These are phyloP conservation scores for Solanum pinnatisectum DNA, from an alignment of 257 asterid genomes.

Conservation along the genomic window DNA sequence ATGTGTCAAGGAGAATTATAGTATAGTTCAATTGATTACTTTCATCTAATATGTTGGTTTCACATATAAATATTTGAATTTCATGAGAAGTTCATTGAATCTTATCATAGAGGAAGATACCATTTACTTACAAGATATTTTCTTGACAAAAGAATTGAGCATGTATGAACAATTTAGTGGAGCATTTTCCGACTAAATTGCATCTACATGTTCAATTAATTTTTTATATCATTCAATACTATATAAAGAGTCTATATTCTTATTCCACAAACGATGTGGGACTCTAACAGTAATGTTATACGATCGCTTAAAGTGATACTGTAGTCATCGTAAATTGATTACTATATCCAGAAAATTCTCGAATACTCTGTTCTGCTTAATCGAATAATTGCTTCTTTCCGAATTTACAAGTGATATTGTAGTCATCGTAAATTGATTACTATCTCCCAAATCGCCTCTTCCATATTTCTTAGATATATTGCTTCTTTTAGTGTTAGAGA, in stretches of 20 bases:
- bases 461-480: not conserved
- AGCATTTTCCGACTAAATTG: not conserved
- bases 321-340: not conserved
- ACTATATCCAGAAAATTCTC: not conserved
- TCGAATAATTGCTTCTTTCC: not conserved
- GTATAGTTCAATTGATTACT: not conserved
- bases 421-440: too few species aligned
- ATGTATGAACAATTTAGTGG: not conserved
- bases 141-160: not conserved
- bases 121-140: not conserved
- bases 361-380: not conserved
- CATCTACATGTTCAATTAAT: not conserved
- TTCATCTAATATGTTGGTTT: not conserved
- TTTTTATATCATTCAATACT: not conserved
- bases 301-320: not conserved
- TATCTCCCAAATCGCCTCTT: not conserved
- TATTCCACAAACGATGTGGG: not conserved
- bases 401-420: not conserved
- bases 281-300: not conserved
- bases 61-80: too few species aligned
- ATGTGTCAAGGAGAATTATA: not conserved
- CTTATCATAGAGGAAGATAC: not conserved
- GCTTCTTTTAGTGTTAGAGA: not conserved
- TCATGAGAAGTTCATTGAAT: not conserved
- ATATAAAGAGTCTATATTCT: not conserved